Percentiles rank a stretch among this genome's conserved stretches.
Evolutionary conservation across 2,329 filamentous ascomycete genomes (phyloP).

Genomic region (Penicillium brevicompactum): DNA sequence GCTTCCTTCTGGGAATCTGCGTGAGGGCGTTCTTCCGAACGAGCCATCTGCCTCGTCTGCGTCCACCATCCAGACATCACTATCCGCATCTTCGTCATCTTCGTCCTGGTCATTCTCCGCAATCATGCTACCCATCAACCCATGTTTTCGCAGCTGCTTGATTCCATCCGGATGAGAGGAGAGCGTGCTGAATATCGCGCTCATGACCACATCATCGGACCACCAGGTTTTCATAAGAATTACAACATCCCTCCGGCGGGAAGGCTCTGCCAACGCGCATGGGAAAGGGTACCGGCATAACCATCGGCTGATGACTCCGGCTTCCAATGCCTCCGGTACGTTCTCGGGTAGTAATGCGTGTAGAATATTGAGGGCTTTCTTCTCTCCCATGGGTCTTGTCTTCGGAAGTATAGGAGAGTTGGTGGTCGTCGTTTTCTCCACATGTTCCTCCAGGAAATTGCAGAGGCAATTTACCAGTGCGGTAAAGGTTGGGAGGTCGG

Average conservation of each 20-base stretch:
- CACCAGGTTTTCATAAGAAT: slow-evolving; percentile 46
- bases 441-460: slow-evolving; percentile 43
- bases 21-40: slow-evolving; percentile 30
- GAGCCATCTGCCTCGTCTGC: slow-evolving; percentile 53
- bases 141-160: slow-evolving; percentile 45
- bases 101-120: slow-evolving; percentile 52
- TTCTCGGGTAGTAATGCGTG: slow-evolving; percentile 64
- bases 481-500: slow-evolving; percentile 39
- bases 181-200: slow-evolving; percentile 44
- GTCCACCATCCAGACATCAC: slow-evolving; percentile 56
- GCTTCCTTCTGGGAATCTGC: slow-evolving; percentile 36
- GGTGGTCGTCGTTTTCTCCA: slow-evolving; percentile 35
- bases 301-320: slow-evolving; percentile 72
- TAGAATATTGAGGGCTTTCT: slow-evolving; percentile 54
- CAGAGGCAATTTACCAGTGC: slow-evolving; percentile 46
- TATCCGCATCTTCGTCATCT: slow-evolving; percentile 50
- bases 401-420: slow-evolving; percentile 42
- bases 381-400: slow-evolving; percentile 46
- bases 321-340: slow-evolving; percentile 59
- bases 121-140: slow-evolving; percentile 46
- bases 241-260: slow-evolving; percentile 43
- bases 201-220: slow-evolving; percentile 47
- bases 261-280: slow-evolving; percentile 58
- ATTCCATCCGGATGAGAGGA: slow-evolving; percentile 40
- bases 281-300: slow-evolving; percentile 70